Evolutionary conservation across 257 asterid species (phyloP).

Genomic region (Lycium barbarum): DNA sequence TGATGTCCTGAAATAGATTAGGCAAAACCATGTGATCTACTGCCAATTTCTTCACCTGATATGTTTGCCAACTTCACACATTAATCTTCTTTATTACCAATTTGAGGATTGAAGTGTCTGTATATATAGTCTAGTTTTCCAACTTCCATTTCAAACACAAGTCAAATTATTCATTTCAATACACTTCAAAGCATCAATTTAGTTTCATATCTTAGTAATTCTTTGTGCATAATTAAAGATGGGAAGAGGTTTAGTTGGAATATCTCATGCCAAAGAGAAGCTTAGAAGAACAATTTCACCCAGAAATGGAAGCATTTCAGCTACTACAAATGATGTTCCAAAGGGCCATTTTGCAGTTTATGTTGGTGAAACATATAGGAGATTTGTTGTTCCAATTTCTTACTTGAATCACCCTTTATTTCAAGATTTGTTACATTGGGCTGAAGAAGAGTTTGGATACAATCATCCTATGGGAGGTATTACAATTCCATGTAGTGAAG

Average conservation of each 20-base stretch:
- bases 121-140: background rate
- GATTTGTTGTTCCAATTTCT: slow-evolving; percentile 44
- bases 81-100: slow-evolving; percentile 30
- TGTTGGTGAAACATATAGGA: slow-evolving; percentile 31
- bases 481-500: slow-evolving; percentile 55
- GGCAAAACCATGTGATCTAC: slow-evolving; percentile 78
- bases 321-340: slow-evolving; percentile 29
- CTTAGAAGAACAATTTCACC: slow-evolving; percentile 48
- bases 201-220: background rate
- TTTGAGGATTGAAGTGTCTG: slow-evolving; percentile 29
- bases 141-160: slow-evolving; percentile 22
- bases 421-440: slow-evolving; percentile 31
- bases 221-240: slow-evolving; percentile 26
- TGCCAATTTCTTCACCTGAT: slow-evolving; percentile 57
- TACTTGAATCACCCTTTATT: slow-evolving; percentile 38
- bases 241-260: slow-evolving; percentile 57
- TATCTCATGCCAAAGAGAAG: slow-evolving; percentile 66
- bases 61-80: slow-evolving; percentile 45
- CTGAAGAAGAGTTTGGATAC: slow-evolving; percentile 38
- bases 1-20: slow-evolving; percentile 56
- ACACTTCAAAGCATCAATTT: background rate
- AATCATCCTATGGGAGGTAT: slow-evolving; percentile 55
- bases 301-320: slow-evolving; percentile 39
- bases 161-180: background rate
- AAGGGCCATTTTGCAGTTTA: slow-evolving; percentile 36